phyloP scores from a whole-genome alignment of 306 rosid species.

The Ormosia semicastrata region DNA sequence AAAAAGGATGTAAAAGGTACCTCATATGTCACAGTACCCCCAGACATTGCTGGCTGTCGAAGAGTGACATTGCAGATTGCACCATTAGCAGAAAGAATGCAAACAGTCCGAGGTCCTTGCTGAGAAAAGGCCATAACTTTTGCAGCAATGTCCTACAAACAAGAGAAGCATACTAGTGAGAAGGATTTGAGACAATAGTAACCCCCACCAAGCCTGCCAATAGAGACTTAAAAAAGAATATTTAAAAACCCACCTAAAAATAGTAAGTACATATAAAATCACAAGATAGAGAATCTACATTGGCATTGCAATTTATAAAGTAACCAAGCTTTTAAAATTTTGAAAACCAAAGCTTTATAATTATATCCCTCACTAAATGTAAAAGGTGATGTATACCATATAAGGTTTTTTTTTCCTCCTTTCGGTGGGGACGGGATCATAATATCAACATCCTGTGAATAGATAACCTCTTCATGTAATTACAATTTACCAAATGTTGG shows the following conservation, averaged over 20 bases:
- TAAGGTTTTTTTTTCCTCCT: background rate
- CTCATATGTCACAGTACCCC: constrained; percentile 60
- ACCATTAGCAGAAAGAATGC: constrained; percentile 78
- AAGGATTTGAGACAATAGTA: background rate
- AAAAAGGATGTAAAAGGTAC: constrained; percentile 38
- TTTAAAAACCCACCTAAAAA: background rate
- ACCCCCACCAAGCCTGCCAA: background rate
- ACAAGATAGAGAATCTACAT: background rate
- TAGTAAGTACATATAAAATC: background rate
- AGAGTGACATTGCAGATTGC: constrained; percentile 60
- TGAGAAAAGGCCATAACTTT: constrained; percentile 56
- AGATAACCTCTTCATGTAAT: background rate
- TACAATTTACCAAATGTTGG: background rate
- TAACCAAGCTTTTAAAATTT: background rate
- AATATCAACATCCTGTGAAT: background rate
- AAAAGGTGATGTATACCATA: background rate
- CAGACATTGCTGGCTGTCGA: constrained; percentile 45
- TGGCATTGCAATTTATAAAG: background rate
- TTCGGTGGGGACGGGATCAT: background rate
- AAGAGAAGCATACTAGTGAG: constrained; percentile 1
- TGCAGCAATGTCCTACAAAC: constrained; percentile 68
- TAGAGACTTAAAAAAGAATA: background rate
- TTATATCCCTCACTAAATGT: background rate
- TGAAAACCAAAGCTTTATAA: background rate
- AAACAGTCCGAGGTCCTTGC: constrained; percentile 64